Conservation (phyloP, 257 asterid species). For the Osmanthus fragrans region DNA sequence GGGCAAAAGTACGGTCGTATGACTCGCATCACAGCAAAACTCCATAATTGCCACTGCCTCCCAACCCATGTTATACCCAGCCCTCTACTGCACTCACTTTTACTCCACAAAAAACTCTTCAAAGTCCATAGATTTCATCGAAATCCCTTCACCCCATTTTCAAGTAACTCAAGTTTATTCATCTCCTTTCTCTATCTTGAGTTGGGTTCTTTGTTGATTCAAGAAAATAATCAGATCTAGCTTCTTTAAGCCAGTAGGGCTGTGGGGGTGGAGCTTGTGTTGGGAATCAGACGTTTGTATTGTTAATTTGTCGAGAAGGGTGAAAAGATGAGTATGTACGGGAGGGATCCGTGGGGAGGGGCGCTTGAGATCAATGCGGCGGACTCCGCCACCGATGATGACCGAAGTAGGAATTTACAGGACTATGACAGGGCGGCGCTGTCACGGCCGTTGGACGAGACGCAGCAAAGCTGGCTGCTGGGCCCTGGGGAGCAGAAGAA, state of each 20-base stretch:
- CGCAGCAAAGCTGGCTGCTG: conserved; percentile 97
- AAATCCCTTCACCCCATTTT: background rate
- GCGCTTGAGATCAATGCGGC: conserved; percentile 88
- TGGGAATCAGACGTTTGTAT: background rate
- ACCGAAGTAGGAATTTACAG: conserved; percentile 81
- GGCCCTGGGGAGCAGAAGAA: conserved; percentile 98
- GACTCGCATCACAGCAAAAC: background rate
- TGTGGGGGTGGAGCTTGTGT: background rate
- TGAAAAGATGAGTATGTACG: conserved; percentile 59
- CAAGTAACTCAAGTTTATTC: background rate
- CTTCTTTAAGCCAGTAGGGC: background rate
- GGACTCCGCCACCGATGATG: conserved; percentile 97
- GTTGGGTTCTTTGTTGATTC: background rate
- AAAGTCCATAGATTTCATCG: background rate
- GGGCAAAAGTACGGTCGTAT: conserved; percentile 21
- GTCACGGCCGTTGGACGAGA: conserved; percentile 88
- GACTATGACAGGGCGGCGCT: conserved; percentile 93
- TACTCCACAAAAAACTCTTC: background rate
- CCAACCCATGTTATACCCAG: background rate
- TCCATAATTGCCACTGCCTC: conserved; percentile 28
- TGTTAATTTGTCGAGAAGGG: background rate
- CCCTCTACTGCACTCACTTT: background rate
- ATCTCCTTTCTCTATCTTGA: background rate
- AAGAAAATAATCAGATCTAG: background rate
- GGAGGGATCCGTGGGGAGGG: conserved; percentile 99